Evolutionary conservation across 352 stramenopile species (phyloP).

Genomic region (Phytopythium cucurbitacearum): DNA sequence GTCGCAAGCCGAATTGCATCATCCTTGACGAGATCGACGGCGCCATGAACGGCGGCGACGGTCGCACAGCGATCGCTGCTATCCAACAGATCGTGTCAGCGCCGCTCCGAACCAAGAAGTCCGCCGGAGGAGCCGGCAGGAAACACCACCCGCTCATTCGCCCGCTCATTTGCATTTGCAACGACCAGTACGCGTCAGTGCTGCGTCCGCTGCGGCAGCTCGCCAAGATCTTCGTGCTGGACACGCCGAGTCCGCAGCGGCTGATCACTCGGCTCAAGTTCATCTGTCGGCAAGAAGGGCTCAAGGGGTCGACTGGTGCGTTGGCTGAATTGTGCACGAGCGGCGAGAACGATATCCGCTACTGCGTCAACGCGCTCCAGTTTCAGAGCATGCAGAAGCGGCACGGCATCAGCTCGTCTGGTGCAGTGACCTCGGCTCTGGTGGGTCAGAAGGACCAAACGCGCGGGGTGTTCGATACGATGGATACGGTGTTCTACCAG

Average conservation of each 20-base stretch:
- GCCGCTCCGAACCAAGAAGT: slow-evolving; percentile 61
- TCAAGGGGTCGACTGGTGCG: slow-evolving; percentile 72
- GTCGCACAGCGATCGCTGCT: slow-evolving; percentile 81
- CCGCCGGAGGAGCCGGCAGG: slow-evolving; percentile 22
- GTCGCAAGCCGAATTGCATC: slow-evolving; percentile 94
- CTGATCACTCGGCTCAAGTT: slow-evolving; percentile 91
- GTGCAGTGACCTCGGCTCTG: slow-evolving; percentile 23
- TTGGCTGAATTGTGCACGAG: slow-evolving; percentile 53
- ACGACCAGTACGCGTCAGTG: slow-evolving; percentile 95
- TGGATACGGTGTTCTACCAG: slow-evolving; percentile 77
- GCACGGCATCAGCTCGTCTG: background rate
- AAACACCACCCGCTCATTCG: slow-evolving; percentile 82
- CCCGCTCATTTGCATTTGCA: slow-evolving; percentile 98
- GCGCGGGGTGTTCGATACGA: slow-evolving; percentile 56
- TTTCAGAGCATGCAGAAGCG: slow-evolving; percentile 76
- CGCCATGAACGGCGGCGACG: slow-evolving; percentile 86
- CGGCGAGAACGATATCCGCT: slow-evolving; percentile 91
- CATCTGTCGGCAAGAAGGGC: slow-evolving; percentile 88
- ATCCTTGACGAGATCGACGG: slow-evolving; percentile 99
- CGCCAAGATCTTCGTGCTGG: slow-evolving; percentile 92
- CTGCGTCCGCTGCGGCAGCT: slow-evolving; percentile 93
- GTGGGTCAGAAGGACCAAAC: slow-evolving; percentile 60
- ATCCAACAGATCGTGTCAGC: slow-evolving; percentile 92
- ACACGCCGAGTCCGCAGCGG: slow-evolving; percentile 75
- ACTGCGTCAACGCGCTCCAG: slow-evolving; percentile 95